Evolutionary conservation across 768 basidiomycete species (phyloP).

Genomic region (Leccinum imitatum): DNA sequence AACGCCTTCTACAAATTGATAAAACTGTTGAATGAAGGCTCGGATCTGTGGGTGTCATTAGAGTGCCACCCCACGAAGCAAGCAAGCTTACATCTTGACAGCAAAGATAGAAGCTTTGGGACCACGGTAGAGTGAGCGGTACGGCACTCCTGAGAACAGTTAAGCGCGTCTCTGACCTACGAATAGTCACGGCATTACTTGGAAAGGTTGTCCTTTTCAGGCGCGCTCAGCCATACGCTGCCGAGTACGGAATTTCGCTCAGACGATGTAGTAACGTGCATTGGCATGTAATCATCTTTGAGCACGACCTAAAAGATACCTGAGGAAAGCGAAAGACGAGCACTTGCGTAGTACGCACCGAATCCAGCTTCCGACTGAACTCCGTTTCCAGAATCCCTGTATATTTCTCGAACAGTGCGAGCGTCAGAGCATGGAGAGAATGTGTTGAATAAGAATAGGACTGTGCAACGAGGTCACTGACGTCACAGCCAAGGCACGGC

Average conservation of each 20-base stretch:
- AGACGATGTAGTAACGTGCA: conserved; percentile 60
- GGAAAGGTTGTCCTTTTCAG: conserved; percentile 58
- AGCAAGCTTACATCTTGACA: conserved; percentile 71
- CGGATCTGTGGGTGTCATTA: conserved; percentile 56
- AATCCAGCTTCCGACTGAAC: conserved; percentile 78
- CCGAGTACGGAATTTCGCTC: conserved; percentile 77
- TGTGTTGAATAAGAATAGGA: conserved; percentile 83
- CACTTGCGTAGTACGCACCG: conserved; percentile 44
- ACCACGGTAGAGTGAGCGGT: conserved; percentile 87
- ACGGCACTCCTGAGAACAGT: conserved; percentile 48
- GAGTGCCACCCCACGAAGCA: neutral
- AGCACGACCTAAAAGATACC: conserved; percentile 60
- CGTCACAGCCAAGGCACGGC: neutral
- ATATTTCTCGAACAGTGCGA: conserved; percentile 91
- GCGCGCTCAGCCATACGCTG: conserved; percentile 77
- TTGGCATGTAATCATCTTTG: conserved; percentile 86
- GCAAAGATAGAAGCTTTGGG: conserved; percentile 91
- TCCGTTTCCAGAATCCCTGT: conserved; percentile 76
- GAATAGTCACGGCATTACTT: conserved; percentile 38
- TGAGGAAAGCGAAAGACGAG: neutral
- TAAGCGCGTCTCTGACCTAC: conserved; percentile 1
- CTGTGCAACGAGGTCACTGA: conserved; percentile 39
- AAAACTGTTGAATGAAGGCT: conserved; percentile 90
- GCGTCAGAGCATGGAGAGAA: conserved; percentile 79
- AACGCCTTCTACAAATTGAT: conserved; percentile 94